Evolutionary conservation across 1,284 basidiomycete genomes (phyloP), one percentile per base, ranked within the genome.

Genomic region (Afroboletus lepidellus): DNA sequence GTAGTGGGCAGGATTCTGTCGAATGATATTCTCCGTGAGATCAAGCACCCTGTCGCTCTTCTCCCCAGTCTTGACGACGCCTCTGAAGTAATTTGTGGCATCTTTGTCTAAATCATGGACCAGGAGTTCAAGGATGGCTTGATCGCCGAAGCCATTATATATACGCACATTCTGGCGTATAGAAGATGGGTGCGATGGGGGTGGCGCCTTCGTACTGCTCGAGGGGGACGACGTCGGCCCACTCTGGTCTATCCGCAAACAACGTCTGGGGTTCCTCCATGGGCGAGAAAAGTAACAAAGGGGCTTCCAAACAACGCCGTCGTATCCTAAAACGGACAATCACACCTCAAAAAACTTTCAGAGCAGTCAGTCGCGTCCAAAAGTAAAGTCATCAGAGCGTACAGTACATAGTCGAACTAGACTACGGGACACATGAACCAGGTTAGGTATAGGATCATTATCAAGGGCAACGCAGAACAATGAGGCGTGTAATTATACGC

Each of bases 1-100:
- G 66, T 97, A 98, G 67, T 97, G 95, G 2, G 91, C 92, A 6
- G 94, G 92, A 66, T 97, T 97, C 72, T 89, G 75, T 27, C 85
- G 78, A 57, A 98, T 94, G 60, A 97, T 83, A 43, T 75, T 76
- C 70, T 94, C 89, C 0, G 94, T 98, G 43, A 98, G 77, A 58
- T 86, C 81, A 41, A 98, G 81, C 7, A 89, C 92, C 32, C 94
- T 79, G 32, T 80, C 72, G 57, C 85, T 91, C 71, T 84, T 83
- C 73, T 98, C 94, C 6, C 80, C 83, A 0, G 74, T 72, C 59
- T 85, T 83, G 38, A 91, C 78, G 52, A 97, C 77, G 0, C 85
- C 93, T 53, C 94, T 84, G 68, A 98, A 94, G 70, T 94, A 93
- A 63, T 92, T 82, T 58, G 94, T 94, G 2, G 90, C 92, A 73